Conservation (phyloP, 768 basidiomycete species). For the Boletellus sp. region DNA sequence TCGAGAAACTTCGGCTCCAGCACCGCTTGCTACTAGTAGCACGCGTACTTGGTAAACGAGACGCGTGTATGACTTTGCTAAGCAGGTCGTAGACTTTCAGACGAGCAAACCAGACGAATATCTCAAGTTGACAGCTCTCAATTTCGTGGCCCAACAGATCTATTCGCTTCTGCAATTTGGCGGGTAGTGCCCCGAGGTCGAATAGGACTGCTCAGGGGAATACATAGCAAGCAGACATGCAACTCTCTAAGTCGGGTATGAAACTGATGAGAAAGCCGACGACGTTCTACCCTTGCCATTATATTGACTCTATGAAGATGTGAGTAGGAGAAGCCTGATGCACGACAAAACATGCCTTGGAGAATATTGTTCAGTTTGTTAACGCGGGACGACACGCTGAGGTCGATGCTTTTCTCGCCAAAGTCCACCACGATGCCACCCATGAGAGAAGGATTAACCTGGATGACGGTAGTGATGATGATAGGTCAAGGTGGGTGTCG, state of each 20-base stretch:
- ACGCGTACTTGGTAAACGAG: no score
- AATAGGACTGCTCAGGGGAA: background rate
- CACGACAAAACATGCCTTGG: slow-evolving; percentile 53
- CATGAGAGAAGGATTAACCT: slow-evolving; percentile 91
- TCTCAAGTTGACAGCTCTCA: no score
- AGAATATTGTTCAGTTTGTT: slow-evolving; percentile 91
- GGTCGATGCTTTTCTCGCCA: slow-evolving; percentile 96
- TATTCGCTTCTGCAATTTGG: background rate
- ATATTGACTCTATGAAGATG: slow-evolving; percentile 24
- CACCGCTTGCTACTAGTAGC: no score
- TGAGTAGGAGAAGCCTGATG: slow-evolving; percentile 11
- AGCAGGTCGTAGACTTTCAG: no score
- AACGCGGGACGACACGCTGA: slow-evolving; percentile 90
- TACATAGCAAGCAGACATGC: slow-evolving; percentile 4
- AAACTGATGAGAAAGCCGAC: background rate
- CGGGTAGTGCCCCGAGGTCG: background rate
- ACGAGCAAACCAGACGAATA: no score
- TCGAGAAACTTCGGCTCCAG: no score
- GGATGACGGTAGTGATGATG: slow-evolving; percentile 11
- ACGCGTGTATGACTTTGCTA: no score
- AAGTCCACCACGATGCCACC: slow-evolving; percentile 96
- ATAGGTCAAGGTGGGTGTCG: background rate
- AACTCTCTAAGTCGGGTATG: slow-evolving; percentile 11
- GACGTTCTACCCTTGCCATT: background rate
- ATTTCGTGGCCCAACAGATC: background rate